Evolutionary conservation across 257 asterid genomes (phyloP).

Genomic region (Lantana camara): DNA sequence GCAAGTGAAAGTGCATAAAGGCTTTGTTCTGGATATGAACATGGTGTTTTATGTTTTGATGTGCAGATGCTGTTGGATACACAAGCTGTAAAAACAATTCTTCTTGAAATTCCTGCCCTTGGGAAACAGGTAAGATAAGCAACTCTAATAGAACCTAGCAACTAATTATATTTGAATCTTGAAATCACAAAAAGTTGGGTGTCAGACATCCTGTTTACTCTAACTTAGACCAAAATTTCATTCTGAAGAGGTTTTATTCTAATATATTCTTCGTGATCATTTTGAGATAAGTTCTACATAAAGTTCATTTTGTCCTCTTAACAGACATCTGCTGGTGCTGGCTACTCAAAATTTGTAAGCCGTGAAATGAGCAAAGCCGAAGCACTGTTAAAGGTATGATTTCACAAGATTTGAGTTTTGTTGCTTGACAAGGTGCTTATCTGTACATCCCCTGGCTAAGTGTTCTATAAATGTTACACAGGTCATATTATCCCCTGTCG

Average conservation of each 20-base stretch:
- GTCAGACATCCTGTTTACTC: no score
- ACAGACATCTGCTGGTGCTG: conserved; percentile 83
- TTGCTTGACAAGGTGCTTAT: conserved; percentile 8
- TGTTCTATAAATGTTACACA: conserved; percentile 35
- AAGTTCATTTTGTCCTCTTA: conserved; percentile 27
- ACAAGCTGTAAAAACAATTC: conserved; percentile 94
- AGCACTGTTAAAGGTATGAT: conserved; percentile 83
- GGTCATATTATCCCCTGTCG: conserved; percentile 94
- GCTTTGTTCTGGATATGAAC: conserved; percentile 13
- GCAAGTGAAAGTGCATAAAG: conserved; percentile 15
- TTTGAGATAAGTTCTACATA: background rate
- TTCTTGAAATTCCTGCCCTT: conserved; percentile 91
- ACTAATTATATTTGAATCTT: conserved; percentile 20
- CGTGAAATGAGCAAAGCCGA: conserved; percentile 99
- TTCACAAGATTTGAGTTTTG: background rate
- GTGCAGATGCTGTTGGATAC: conserved; percentile 98
- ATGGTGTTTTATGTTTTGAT: conserved; percentile 23
- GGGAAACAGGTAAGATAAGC: conserved; percentile 79
- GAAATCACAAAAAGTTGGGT: background rate
- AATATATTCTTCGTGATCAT: background rate
- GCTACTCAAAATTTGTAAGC: conserved; percentile 91
- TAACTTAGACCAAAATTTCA: conserved; percentile 8
- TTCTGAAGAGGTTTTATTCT: background rate
- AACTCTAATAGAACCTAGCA: conserved; percentile 9
- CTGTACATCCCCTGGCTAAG: conserved; percentile 17